phyloP scores from a whole-genome alignment of 176 grass and related monocot genomes.

The Phyllostachys edulis region DNA sequence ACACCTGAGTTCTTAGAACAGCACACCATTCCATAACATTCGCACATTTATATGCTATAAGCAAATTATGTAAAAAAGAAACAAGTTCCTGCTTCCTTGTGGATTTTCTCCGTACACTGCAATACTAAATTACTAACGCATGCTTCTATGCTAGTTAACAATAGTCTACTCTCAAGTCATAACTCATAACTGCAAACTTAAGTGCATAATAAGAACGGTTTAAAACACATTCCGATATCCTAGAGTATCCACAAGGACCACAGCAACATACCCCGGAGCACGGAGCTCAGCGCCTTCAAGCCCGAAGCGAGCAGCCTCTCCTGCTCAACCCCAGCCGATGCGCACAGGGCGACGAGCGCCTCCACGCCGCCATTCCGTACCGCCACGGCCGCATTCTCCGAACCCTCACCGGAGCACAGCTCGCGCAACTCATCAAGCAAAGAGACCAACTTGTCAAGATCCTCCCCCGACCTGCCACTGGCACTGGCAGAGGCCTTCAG shows the following conservation, averaged over 20 bases:
- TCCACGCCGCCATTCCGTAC: conserved; percentile 73
- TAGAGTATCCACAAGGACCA: background rate
- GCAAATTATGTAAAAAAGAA: conserved; percentile 12
- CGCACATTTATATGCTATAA: background rate
- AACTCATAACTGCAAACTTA: background rate
- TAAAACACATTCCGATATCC: background rate
- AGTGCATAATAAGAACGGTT: background rate
- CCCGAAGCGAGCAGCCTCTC: conserved; percentile 46
- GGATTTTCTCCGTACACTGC: background rate
- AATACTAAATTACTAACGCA: background rate
- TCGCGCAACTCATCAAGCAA: conserved; percentile 52
- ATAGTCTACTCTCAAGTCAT: background rate
- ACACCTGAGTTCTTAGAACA: background rate
- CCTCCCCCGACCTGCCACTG: conserved; percentile 25
- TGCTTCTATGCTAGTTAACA: conserved; percentile 4
- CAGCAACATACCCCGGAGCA: conserved; percentile 62
- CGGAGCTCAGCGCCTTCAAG: conserved; percentile 67
- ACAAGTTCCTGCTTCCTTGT: background rate
- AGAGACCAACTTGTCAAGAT: conserved; percentile 43
- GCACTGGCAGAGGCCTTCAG: conserved; percentile 48
- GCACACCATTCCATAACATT: background rate
- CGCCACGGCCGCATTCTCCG: conserved; percentile 59
- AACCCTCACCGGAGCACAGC: conserved; percentile 59
- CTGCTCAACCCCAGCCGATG: conserved; percentile 49
- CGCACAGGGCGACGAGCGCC: conserved; percentile 57